Conservation (phyloP, 345 rosid genomes). For the Excoecaria agallocha region DNA sequence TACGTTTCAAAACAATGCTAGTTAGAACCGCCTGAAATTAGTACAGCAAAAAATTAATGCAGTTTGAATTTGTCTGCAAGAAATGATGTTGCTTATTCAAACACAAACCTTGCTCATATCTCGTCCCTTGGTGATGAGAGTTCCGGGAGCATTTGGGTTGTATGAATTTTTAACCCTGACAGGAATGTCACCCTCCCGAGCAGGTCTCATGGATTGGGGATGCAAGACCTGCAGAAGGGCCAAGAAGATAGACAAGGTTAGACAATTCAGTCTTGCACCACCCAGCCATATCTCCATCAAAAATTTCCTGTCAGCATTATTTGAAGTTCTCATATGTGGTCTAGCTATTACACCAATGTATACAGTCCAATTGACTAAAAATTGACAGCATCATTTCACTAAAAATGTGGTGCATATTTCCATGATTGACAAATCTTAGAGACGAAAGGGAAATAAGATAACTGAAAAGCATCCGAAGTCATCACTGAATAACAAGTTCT, state of each 20-base stretch:
- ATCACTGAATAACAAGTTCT: background rate
- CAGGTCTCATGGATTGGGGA: slow-evolving; percentile 99
- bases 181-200: slow-evolving; percentile 93
- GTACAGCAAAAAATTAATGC: slow-evolving; percentile 18
- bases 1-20: slow-evolving; percentile 94
- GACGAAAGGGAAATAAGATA: background rate
- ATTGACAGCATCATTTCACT: no score
- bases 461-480: background rate
- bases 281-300: background rate
- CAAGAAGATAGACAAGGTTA: slow-evolving; percentile 4
- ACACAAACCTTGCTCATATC: slow-evolving; percentile 87
- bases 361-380: no score
- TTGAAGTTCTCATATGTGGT: no score
- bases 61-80: slow-evolving; percentile 2
- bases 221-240: slow-evolving; percentile 69
- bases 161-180: slow-evolving; percentile 99
- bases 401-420: background rate
- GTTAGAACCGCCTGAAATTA: slow-evolving; percentile 80
- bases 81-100: slow-evolving; percentile 14
- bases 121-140: slow-evolving; percentile 79
- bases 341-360: no score
- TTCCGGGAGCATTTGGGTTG: slow-evolving; percentile 94
- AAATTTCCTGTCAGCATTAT: background rate
- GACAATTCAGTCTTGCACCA: background rate
- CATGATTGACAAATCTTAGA: background rate